A percentile compares a stretch with the other conserved stretches of the same genome.
Evolutionary conservation across 257 asterid genomes (phyloP).

Genomic region (Perilla frutescens): DNA sequence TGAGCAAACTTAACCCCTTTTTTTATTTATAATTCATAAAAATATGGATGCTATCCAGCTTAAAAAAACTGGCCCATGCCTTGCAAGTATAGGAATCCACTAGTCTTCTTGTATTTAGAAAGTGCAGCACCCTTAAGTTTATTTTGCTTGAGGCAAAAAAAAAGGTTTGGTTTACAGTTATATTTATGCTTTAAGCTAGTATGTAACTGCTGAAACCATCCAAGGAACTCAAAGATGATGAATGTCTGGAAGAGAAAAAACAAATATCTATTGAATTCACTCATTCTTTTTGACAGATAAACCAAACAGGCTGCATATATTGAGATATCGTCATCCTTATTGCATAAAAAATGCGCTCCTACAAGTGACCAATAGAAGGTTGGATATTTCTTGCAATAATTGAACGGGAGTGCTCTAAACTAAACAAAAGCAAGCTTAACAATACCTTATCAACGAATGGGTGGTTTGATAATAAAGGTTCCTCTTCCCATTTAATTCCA

Average conservation of each 20-base stretch:
- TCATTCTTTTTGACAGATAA: neutral
- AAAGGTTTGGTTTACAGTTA: neutral
- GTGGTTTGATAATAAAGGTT: slow-evolving; percentile 87
- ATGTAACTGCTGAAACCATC: neutral
- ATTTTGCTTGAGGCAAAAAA: neutral
- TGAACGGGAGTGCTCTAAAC: slow-evolving; percentile 22
- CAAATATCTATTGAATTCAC: neutral
- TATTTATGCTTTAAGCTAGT: neutral
- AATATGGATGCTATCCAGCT: neutral
- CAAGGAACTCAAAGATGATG: slow-evolving; percentile 12
- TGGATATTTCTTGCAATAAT: slow-evolving; percentile 1
- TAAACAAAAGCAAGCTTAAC: slow-evolving; percentile 16
- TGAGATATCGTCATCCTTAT: slow-evolving; percentile 1
- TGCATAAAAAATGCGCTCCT: neutral
- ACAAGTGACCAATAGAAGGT: slow-evolving; percentile 10
- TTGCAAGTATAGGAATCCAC: neutral
- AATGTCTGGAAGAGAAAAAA: neutral
- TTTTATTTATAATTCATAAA: neutral
- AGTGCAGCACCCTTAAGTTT: neutral
- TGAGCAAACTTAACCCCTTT: slow-evolving; percentile 1
- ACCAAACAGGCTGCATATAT: slow-evolving; percentile 4
- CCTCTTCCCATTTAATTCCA: slow-evolving; percentile 84
- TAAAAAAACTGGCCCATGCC: neutral
- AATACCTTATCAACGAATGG: slow-evolving; percentile 90
- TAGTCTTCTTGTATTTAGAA: neutral